Base-by-base conservation (phyloP, 768 basidiomycete species). In the Amanita muscaria region DNA sequence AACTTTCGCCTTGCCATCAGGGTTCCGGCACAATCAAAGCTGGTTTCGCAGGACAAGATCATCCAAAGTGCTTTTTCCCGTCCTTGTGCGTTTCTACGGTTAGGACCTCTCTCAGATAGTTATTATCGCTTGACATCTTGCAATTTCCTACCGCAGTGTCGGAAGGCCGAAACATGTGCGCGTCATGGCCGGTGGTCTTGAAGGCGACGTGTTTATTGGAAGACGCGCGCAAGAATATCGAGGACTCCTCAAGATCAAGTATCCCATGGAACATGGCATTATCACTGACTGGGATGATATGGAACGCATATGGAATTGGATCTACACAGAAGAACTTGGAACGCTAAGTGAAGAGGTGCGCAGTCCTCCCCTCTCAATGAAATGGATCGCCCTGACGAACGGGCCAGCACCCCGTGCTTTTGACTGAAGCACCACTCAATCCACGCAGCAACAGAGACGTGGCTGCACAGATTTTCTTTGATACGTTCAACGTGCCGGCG, bases 251-350 rank as follows among this genome's bases (percentile, higher is more conserved):
- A 94, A 94, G 74, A 93, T 98, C 56, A 94, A 93, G 64, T 99
- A 98, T 60, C 96, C 96, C 21, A 97, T 99, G 83, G 90, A 94
- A 61, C 96, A 98, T 62, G 96, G 96, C 10, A 92, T 99, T 48
- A 96, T 99, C 7, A 94, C 88, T 29, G 90, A 99, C 68, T 99
- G 96, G 94, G 96, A 99, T 60, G 96, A 99, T 59, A 99, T 99
- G 96, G 96, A 99, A 63, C 80, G 88, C 49, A 97, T 99, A 74
- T 99, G 96, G 96, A 86, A 76, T 52, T 93, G 90, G 84, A 87
- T 98, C 37, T 99, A 97, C 60, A 83, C 88, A 16, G 92, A 98
- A 60, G 94, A 96, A 59, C 70, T 98, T 35, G 88, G 89, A 16
- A 96, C 93, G 4, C 68, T 97, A 54, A 93, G 90, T 59, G 96